Evolutionary conservation across 2,329 filamentous ascomycete species (phyloP).

Genomic region (Macroventuria anomochaeta): DNA sequence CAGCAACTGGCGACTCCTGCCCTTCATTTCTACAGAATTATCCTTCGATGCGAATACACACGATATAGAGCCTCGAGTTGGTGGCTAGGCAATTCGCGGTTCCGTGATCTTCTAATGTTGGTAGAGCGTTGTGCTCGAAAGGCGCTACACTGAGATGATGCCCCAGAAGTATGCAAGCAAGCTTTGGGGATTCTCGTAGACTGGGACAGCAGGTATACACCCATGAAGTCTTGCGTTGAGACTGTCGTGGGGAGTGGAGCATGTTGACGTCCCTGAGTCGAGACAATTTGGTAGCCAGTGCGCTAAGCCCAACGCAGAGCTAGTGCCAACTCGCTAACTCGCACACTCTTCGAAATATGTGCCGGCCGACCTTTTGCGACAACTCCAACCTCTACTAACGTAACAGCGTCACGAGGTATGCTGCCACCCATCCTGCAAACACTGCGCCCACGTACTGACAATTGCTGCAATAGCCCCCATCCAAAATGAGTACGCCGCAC

Average conservation of each 20-base stretch:
- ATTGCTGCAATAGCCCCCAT: constrained; percentile 50
- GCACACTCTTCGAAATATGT: not conserved
- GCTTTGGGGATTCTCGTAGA: too few relatives aligned
- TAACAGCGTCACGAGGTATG: constrained; percentile 48
- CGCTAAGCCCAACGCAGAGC: not conserved
- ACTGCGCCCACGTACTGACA: constrained; percentile 30
- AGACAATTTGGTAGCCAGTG: not conserved
- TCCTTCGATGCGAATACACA: too few relatives aligned
- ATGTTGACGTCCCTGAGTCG: not conserved
- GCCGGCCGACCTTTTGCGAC: constrained; percentile 11
- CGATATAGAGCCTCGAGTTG: too few relatives aligned
- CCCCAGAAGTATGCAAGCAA: too few relatives aligned
- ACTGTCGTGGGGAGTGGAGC: not conserved
- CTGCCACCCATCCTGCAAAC: constrained; percentile 3
- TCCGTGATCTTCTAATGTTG: too few relatives aligned
- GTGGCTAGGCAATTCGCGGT: too few relatives aligned
- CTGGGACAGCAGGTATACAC: not conserved
- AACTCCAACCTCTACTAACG: constrained; percentile 42
- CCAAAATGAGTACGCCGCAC: constrained; percentile 64
- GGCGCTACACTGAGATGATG: too few relatives aligned
- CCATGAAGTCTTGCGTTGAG: not conserved
- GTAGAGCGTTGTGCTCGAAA: too few relatives aligned
- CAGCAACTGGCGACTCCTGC: too few relatives aligned
- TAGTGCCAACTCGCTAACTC: not conserved
- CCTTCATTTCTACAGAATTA: too few relatives aligned